Base-by-base conservation (phyloP, 192 early-diverging fungal species). In the Coemansia sp. region DNA sequence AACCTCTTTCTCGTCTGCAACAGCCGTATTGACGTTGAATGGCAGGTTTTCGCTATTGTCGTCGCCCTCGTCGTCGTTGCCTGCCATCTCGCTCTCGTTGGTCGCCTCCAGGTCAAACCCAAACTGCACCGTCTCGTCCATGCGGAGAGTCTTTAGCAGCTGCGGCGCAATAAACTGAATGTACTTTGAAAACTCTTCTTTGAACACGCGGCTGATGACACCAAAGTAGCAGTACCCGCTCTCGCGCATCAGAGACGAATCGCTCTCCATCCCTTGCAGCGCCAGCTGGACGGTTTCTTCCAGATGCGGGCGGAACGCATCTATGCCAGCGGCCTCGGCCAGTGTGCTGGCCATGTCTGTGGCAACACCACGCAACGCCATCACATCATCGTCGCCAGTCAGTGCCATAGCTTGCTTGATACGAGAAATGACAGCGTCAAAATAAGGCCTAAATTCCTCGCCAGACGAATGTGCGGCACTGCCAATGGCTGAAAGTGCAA, bases 1-100 rank as follows among this genome's bases (percentile, higher is more conserved):
- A 53, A 92, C 87, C 72, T 96, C 94, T 82, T 96, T 96, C 70
- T 96, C 94, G 45, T 95, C 92, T 5, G 93, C 91, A 73, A 96
- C 84, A 20, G 89, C 93, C 32, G 90, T 90, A 65, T 85, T 89
- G 54, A 91, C 81, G 23, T 82, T 85, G 58, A 88, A 80, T n/a
- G 74, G 75, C n/a, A 71, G 67, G 19, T 88, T 84, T 20, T 85
- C 87, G 32, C 87, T 84, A 4, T 88, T 85, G 34, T 82, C 86
- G 8, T 84, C 84, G 13, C 70, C 83, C 15, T 85, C 85, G 29
- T n/a, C 49, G 22, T 7, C 8, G 13, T 17, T 25, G 22, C 53
- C 55, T n/a, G 15, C 87, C 71, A 71, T 67, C 10, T 80, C 73
- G 19, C 73, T 33, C 15, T 70, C 67, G 22, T 63, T 57, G 35